Conservation (phyloP, 2,329 filamentous ascomycete species). For the Verticillium dahliae region DNA sequence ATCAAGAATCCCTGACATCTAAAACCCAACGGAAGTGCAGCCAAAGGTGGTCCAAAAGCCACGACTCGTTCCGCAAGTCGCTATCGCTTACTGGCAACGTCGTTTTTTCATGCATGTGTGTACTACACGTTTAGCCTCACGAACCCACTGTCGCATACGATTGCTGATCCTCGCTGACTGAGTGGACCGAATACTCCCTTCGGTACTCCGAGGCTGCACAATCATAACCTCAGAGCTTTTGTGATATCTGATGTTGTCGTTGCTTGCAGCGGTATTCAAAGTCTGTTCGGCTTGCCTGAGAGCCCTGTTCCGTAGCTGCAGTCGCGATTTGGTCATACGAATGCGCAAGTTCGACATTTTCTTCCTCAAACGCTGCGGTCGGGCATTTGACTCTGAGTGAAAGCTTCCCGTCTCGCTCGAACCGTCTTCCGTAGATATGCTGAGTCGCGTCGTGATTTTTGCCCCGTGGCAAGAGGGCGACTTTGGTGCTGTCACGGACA, state of each 20-base stretch:
- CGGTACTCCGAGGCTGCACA: neutral
- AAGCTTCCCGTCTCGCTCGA: slow-evolving; percentile 6
- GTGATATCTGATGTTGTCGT: neutral
- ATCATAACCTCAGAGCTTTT: neutral
- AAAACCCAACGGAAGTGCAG: neutral
- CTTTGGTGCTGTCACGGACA: slow-evolving; percentile 1
- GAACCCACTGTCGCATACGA: neutral
- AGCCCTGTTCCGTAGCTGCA: slow-evolving; percentile 4
- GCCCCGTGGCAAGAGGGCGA: neutral
- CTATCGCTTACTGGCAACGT: neutral
- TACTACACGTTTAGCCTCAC: neutral
- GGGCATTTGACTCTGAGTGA: slow-evolving; percentile 4
- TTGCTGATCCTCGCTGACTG: neutral
- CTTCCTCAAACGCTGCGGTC: slow-evolving; percentile 6
- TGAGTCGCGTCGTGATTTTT: neutral
- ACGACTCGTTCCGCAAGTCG: neutral
- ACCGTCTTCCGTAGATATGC: slow-evolving; percentile 5
- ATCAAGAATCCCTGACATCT: neutral
- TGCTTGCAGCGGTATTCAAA: neutral
- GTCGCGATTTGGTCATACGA: slow-evolving; percentile 7
- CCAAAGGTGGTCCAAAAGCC: neutral
- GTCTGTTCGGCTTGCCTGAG: neutral
- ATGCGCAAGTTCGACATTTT: slow-evolving; percentile 10
- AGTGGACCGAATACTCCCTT: neutral
- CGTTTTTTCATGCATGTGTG: neutral